phyloP scores from a whole-genome alignment of 768 basidiomycete genomes.

The Kondoa subrosea region DNA sequence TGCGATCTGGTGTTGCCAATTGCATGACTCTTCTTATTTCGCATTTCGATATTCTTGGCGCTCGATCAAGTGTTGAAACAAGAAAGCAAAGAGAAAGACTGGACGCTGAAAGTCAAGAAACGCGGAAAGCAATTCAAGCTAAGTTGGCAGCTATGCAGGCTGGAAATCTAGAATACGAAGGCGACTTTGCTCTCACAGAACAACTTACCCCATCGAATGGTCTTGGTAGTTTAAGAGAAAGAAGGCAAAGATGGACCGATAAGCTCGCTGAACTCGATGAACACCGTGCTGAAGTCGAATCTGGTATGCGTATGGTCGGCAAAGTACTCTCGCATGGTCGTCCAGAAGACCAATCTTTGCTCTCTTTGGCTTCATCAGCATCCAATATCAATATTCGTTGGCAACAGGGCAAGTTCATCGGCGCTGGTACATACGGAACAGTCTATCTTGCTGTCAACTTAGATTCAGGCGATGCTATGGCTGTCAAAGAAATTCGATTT shows the following conservation, averaged over 20 bases:
- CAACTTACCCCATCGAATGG: conserved; percentile 23
- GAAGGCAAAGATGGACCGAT: conserved; percentile 38
- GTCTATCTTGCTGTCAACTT: conserved; percentile 97
- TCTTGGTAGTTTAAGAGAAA: conserved; percentile 12
- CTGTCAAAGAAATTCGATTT: conserved; percentile 96
- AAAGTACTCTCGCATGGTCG: conserved; percentile 87
- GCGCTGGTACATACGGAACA: conserved; percentile 96
- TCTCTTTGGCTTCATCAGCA: conserved; percentile 85
- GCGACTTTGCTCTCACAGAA: conserved; percentile 15
- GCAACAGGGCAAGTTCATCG: conserved; percentile 97
- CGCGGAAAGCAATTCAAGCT: conserved; percentile 22
- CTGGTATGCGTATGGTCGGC: conserved; percentile 61
- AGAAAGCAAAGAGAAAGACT: conserved; percentile 75
- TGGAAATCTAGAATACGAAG: conserved; percentile 1
- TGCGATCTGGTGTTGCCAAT: conserved; percentile 77
- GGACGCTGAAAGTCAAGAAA: conserved; percentile 38
- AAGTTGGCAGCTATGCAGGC: conserved; percentile 19
- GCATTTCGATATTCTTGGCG: conserved; percentile 96
- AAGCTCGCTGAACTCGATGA: conserved; percentile 51
- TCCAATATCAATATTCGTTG: conserved; percentile 90
- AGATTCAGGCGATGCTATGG: conserved; percentile 90
- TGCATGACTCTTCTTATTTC: conserved; percentile 94
- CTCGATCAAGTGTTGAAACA: conserved; percentile 70
- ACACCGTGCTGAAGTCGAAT: conserved; percentile 44
- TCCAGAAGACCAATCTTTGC: conserved; percentile 77